Conservation (phyloP, 805 yeast genomes). For the Zygosaccharomyces rouxii region DNA sequence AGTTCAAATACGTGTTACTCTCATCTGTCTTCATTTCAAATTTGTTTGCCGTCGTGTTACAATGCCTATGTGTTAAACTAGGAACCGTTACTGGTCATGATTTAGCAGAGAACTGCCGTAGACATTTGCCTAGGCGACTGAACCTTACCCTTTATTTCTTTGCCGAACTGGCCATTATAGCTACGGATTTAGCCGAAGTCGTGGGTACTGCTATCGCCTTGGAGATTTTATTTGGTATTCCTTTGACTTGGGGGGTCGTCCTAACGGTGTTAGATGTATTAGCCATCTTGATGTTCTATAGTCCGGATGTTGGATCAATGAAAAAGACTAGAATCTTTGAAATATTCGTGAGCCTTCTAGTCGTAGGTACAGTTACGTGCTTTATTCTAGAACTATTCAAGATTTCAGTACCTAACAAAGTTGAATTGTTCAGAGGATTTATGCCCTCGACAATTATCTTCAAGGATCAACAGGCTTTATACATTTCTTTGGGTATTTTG, state of each 20-base stretch:
- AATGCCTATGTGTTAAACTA: constrained; percentile 78
- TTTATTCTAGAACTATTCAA: constrained; percentile 65
- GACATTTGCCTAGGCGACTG: constrained; percentile 59
- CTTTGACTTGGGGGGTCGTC: constrained; percentile 68
- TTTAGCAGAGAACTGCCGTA: constrained; percentile 80
- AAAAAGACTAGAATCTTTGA: constrained; percentile 74
- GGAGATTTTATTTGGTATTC: constrained; percentile 69
- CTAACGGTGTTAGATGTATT: constrained; percentile 80
- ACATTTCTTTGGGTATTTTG: constrained; percentile 72
- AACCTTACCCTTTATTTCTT: constrained; percentile 58
- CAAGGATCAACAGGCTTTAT: constrained; percentile 66
- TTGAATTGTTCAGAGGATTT: constrained; percentile 58
- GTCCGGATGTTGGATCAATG: constrained; percentile 70
- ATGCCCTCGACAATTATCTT: constrained; percentile 59
- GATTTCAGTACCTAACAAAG: constrained; percentile 50
- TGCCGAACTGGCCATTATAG: constrained; percentile 84
- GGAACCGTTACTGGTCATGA: constrained; percentile 94
- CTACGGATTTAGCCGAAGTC: constrained; percentile 91
- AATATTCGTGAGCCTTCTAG: constrained; percentile 64
- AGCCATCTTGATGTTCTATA: constrained; percentile 71
- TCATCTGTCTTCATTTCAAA: constrained; percentile 81
- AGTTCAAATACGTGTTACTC: constrained; percentile 69
- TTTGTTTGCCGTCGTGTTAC: constrained; percentile 80
- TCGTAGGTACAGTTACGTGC: constrained; percentile 68
- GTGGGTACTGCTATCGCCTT: constrained; percentile 89